A percentile compares a stretch with the other conserved stretches of the same genome.
phyloP scores from a whole-genome alignment of 2,329 filamentous ascomycete genomes.

The Calycina herbarum region DNA sequence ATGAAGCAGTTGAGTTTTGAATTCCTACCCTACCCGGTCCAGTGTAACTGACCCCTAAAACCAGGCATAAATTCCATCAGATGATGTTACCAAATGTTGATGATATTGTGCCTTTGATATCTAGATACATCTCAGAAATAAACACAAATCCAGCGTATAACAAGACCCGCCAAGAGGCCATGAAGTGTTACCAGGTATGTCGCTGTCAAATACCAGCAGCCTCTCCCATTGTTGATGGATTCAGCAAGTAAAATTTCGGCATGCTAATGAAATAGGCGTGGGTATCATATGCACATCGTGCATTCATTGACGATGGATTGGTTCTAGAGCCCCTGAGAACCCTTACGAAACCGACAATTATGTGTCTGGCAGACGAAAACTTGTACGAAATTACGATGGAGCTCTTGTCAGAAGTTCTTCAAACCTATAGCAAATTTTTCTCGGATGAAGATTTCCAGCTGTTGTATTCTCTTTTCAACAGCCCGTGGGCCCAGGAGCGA shows the following conservation, averaged over 20 bases:
- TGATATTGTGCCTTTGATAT: constrained; percentile 51
- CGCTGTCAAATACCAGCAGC: neutral
- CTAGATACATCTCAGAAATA: constrained; percentile 40
- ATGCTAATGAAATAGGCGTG: constrained; percentile 55
- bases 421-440: constrained; percentile 65
- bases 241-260: neutral
- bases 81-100: constrained; percentile 52
- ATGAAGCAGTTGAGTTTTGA: constrained; percentile 51
- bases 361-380: constrained; percentile 58
- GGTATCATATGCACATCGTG: constrained; percentile 70
- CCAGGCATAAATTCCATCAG: constrained; percentile 48
- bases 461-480: constrained; percentile 60
- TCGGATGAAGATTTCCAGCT: constrained; percentile 56
- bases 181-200: constrained; percentile 61
- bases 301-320: constrained; percentile 56
- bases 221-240: neutral
- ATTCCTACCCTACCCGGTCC: neutral
- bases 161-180: constrained; percentile 52
- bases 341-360: constrained; percentile 59
- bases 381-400: constrained; percentile 63
- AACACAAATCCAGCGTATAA: constrained; percentile 45
- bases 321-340: constrained; percentile 59
- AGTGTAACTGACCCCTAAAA: neutral
- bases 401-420: constrained; percentile 63
- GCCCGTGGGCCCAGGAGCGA: constrained; percentile 56